Evolutionary conservation across 306 rosid genomes (phyloP).

Genomic region (Cyamopsis tetragonoloba): DNA sequence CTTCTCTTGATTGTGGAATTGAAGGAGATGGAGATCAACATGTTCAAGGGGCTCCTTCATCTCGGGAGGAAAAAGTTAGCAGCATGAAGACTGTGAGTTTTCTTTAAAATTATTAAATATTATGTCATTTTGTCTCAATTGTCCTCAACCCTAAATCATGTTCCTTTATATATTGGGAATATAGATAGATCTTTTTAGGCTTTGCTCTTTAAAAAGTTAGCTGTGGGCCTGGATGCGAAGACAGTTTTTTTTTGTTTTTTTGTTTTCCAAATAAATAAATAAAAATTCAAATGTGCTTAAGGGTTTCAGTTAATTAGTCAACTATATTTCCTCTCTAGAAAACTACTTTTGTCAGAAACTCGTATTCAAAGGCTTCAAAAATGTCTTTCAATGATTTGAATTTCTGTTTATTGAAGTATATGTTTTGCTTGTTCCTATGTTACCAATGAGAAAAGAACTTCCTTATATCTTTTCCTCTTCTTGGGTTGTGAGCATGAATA

Average conservation of each 20-base stretch:
- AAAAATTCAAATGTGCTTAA: neutral
- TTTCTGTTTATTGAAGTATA: conserved; percentile 19
- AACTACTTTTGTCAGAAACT: neutral
- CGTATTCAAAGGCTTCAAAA: neutral
- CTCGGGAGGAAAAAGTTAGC: conserved; percentile 97
- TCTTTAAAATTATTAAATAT: neutral
- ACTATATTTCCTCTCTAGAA: neutral
- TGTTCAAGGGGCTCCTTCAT: conserved; percentile 70
- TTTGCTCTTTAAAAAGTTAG: no score
- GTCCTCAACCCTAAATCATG: conserved; percentile 1
- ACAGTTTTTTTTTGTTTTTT: no score
- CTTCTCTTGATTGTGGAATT: conserved; percentile 62
- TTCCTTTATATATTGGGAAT: no score
- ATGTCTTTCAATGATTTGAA: neutral
- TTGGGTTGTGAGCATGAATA: conserved; percentile 4
- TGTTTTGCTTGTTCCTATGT: conserved; percentile 12
- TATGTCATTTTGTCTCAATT: neutral
- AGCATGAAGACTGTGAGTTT: conserved; percentile 90
- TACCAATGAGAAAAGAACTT: neutral
- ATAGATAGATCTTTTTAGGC: no score
- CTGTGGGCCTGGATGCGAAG: no score
- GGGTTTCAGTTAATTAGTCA: conserved; percentile 9
- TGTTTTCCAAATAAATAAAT: no score
- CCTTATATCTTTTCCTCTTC: conserved; percentile 2
- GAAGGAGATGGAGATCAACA: conserved; percentile 82